Conservation (phyloP, 2,329 filamentous ascomycete genomes). For the Penicillium sp. region DNA sequence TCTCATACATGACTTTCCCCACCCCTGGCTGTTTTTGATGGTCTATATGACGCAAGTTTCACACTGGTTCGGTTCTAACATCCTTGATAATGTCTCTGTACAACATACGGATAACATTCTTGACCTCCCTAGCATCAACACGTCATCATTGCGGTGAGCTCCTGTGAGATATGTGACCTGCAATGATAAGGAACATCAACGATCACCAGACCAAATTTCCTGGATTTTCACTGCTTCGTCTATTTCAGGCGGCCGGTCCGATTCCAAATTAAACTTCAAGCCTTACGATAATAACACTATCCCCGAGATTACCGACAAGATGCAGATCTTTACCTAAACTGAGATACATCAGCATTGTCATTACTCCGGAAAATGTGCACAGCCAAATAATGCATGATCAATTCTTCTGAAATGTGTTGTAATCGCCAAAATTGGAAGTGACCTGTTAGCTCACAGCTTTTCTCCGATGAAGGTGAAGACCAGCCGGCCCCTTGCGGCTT, state of each 20-base stretch:
- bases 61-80: not conserved
- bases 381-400: not conserved
- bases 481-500: not conserved
- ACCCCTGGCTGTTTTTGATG: not conserved
- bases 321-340: not conserved
- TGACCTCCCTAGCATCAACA: not conserved
- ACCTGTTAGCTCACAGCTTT: not conserved
- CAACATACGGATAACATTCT: not conserved
- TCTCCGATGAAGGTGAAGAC: not conserved
- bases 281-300: not conserved
- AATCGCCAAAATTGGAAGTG: not conserved
- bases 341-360: not conserved
- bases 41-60: not conserved
- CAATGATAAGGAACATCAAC: not conserved
- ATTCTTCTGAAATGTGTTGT: not conserved
- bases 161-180: not conserved
- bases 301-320: too few relatives aligned
- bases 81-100: too few relatives aligned
- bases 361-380: not conserved
- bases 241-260: not conserved
- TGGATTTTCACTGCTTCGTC: not conserved
- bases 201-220: not conserved
- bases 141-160: not conserved
- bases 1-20: too few relatives aligned
- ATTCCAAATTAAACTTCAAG: not conserved